phyloP scores from a whole-genome alignment of 495 filamentous ascomycete species.

The Penicillium verhagenii region DNA sequence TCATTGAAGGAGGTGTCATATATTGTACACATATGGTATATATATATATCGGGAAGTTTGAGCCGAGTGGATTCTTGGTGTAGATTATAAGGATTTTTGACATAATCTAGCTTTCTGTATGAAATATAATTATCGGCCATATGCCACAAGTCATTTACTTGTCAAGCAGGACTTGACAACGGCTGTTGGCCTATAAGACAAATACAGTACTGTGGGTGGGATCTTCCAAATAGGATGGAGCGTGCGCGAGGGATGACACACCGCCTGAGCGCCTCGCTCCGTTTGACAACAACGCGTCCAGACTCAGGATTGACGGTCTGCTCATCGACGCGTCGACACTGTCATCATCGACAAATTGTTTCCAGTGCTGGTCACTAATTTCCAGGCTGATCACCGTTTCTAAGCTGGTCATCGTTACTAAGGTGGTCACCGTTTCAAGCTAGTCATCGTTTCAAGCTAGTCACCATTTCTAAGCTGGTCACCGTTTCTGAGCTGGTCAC shows the following conservation, averaged over 20 bases:
- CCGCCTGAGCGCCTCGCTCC: neutral
- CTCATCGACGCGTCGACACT: neutral
- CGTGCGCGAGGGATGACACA: neutral
- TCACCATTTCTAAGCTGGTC: too few species aligned
- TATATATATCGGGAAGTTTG: slow-evolving; percentile 1
- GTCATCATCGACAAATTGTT: neutral
- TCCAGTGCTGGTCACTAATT: neutral
- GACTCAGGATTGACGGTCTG: neutral
- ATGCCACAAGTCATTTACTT: neutral
- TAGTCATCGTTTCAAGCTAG: neutral
- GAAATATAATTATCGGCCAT: neutral
- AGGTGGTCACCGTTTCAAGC: neutral
- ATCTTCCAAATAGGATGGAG: neutral
- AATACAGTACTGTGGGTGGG: neutral
- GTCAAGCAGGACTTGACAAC: neutral
- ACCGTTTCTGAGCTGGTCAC: too few species aligned
- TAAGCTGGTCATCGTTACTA: neutral
- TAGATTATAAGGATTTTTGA: neutral
- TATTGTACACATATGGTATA: neutral
- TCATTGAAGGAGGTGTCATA: neutral
- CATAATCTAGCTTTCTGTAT: neutral
- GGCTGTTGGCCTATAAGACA: neutral
- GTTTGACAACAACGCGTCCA: neutral
- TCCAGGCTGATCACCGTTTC: neutral
- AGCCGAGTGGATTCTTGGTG: slow-evolving; percentile 1